These are phyloP conservation scores for Saraca asoca DNA, from an alignment of 331 rosid species.

Conservation along the genomic window DNA sequence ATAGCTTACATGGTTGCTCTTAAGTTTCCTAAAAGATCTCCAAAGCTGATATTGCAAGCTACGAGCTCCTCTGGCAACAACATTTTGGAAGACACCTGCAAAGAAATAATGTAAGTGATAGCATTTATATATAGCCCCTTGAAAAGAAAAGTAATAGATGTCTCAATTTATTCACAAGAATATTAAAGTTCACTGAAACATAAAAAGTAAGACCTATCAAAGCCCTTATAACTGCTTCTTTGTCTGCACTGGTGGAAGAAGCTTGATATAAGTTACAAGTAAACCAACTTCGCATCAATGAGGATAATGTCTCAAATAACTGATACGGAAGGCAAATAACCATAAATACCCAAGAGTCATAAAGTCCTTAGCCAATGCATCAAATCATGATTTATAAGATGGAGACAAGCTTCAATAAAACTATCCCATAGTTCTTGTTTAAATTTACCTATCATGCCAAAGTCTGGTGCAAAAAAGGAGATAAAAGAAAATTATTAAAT, in stretches of 20 bases:
- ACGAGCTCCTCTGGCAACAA: constrained; percentile 86
- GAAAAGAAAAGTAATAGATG: constrained; percentile 11
- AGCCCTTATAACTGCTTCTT: constrained; percentile 84
- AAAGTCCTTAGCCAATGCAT: constrained; percentile 85
- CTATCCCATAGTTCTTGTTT: constrained; percentile 86
- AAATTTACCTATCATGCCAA: constrained; percentile 98
- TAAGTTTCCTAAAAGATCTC: constrained; percentile 82
- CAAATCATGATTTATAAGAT: constrained; percentile 92
- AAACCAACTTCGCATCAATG: constrained; percentile 17
- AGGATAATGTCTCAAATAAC: constrained; percentile 22
- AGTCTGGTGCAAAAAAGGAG: constrained; percentile 55
- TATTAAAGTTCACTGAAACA: constrained; percentile 37
- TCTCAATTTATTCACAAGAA: constrained; percentile 14
- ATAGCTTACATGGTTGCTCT: constrained; percentile 87
- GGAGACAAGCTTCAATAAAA: constrained; percentile 90
- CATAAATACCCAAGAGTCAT: constrained; percentile 85
- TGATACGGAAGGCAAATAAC: constrained; percentile 33
- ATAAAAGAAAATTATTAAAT: neutral
- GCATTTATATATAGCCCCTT: constrained; percentile 20
- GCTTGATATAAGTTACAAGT: constrained; percentile 52
- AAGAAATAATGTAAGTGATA: constrained; percentile 24
- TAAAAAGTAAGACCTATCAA: constrained; percentile 70
- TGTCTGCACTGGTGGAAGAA: constrained; percentile 85
- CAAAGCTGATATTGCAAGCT: constrained; percentile 82
- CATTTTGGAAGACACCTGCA: constrained; percentile 84